phyloP scores from a whole-genome alignment of 2,329 filamentous ascomycete species.

The Venturia aucupariae region DNA sequence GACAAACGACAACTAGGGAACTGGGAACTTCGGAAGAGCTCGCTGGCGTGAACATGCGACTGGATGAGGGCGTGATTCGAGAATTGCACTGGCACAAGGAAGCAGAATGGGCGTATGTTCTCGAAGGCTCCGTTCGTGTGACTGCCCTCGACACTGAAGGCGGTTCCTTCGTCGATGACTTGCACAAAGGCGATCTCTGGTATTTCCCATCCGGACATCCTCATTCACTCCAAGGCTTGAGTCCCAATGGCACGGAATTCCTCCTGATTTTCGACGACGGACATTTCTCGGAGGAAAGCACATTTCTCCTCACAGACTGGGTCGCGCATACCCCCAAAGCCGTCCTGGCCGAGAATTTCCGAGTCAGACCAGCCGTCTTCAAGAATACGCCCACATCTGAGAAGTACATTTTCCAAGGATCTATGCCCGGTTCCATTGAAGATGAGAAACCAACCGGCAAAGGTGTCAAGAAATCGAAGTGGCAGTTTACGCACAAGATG shows the following conservation, averaged over 20 bases:
- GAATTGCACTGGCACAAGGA: conserved; percentile 78
- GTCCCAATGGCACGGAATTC: conserved; percentile 56
- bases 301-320: conserved; percentile 67
- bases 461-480: conserved; percentile 55
- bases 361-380: conserved; percentile 61
- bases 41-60: conserved; percentile 69
- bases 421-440: conserved; percentile 53
- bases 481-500: conserved; percentile 63
- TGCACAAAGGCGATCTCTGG: conserved; percentile 69
- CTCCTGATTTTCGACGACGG: conserved; percentile 54
- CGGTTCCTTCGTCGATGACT: conserved; percentile 66
- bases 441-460: conserved; percentile 55
- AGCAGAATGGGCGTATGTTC: conserved; percentile 68
- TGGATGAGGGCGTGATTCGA: conserved; percentile 62
- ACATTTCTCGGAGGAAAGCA: conserved; percentile 54
- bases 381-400: conserved; percentile 54
- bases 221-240: conserved; percentile 65
- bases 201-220: conserved; percentile 72
- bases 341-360: conserved; percentile 67
- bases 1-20: conserved; percentile 61
- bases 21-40: conserved; percentile 59
- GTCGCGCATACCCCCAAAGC: conserved; percentile 63
- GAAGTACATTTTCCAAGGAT: conserved; percentile 71
- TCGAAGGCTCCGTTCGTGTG: conserved; percentile 61
- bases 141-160: conserved; percentile 68